Evolutionary conservation across 257 asterid species (phyloP).

Genomic region (Linaria vulgaris): DNA sequence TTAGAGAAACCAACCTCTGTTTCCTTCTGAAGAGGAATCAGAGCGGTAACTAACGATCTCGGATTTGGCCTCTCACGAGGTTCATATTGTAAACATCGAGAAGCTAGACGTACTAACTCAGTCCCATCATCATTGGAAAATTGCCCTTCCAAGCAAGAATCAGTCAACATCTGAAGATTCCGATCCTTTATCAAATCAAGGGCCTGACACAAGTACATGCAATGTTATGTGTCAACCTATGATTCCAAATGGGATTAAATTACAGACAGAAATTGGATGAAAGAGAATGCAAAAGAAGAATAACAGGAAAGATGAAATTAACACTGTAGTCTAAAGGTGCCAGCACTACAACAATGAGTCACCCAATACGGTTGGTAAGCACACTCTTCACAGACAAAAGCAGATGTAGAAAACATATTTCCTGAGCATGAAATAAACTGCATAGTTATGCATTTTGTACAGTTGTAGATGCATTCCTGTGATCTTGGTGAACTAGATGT

Average conservation of each 20-base stretch:
- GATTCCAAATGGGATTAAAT: background rate
- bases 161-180: conserved; percentile 72
- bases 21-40: conserved; percentile 77
- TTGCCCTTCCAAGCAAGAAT: conserved; percentile 79
- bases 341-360: conserved; percentile 8
- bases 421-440: conserved; percentile 4
- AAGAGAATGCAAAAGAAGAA: conserved; percentile 12
- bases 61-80: conserved; percentile 79
- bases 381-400: too few relatives aligned
- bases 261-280: background rate
- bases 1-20: conserved; percentile 49
- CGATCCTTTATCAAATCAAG: conserved; percentile 77
- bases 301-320: background rate
- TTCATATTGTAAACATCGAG: conserved; percentile 69
- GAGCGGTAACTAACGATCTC: conserved; percentile 57
- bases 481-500: too few relatives aligned
- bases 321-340: background rate
- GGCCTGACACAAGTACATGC: conserved; percentile 45
- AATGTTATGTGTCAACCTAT: conserved; percentile 10
- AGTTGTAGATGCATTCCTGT: too few relatives aligned
- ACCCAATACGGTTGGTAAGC: too few relatives aligned
- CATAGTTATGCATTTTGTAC: background rate
- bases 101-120: conserved; percentile 70
- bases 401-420: too few relatives aligned
- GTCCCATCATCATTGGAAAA: conserved; percentile 68